Base-by-base conservation (phyloP, 2,329 filamentous ascomycete genomes). In the Cladosporium sp. region DNA sequence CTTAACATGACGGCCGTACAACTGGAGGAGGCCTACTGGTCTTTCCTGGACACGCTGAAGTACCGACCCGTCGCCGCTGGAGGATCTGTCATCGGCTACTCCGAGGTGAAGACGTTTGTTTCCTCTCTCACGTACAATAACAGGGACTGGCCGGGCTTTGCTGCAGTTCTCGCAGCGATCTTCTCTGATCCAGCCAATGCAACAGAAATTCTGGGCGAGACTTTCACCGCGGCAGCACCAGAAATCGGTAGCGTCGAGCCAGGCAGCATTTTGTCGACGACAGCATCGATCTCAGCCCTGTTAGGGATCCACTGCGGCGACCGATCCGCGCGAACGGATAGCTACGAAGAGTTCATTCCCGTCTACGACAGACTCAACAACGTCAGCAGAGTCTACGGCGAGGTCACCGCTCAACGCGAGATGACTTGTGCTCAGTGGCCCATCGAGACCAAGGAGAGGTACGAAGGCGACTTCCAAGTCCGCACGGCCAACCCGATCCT, bases 401-500 rank as follows among this genome's bases (percentile, higher is more conserved):
- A 61, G 4, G 57, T 62, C 11, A 73, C 69, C 69, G 55, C 68
- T 2, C 57, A 58, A 18, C 56, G 68, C 3, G 54, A 53, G 7
- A 58, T 72, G 59, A 61, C 61, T 20, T 74, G 71, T 43, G 57
- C 66, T 6, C 58, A 56, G 7, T 61, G 56, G 59, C 50, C 57
- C 20, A 55, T 52, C 8, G 47, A 52, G 6, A 44, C 56, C 5
- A 43, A 51, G 24, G 58, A 55, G 58, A 37, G 54, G n/a, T 61
- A 58, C 30, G 44, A 55, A 13, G 59, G 58, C 18, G 30, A 56
- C 36, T 55, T 62, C 44, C 51, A 36, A 19, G 65, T 57, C 53
- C 67, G 72, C 19, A 80, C 75, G 6, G 68, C 72, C 5, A 73
- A 79, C 55, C 81, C 81, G 0, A 67, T 84, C 24, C 69, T 84